Evolutionary conservation across 2,329 filamentous ascomycete species (phyloP), one percentile per base, ranked within the genome.

Genomic region (Beauveria caledonica): DNA sequence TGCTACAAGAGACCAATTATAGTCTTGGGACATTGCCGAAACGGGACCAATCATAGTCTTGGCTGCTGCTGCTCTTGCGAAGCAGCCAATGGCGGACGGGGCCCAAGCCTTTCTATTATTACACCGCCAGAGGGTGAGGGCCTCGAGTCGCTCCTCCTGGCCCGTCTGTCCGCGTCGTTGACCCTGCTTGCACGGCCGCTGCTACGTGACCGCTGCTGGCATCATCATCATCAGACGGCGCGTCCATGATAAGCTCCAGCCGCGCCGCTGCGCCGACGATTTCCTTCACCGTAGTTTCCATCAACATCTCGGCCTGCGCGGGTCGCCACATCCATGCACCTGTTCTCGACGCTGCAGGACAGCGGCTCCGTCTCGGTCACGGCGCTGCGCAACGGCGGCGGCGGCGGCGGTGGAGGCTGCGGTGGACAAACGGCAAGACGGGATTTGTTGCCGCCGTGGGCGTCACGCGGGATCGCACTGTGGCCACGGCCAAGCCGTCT

Each of bases 151-250:
- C 76, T 81, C 13, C 77, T 89, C 0, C 67, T 71, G 27, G 66
- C 70, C 3, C 76, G 82, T 39, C 72, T 87, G 9, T 86, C 86
- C 0, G 73, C 80, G 65, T 83, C 84, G 5, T 73, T 89, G 15
- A 78, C 83, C 6, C 71, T 89, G 5, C 75, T n/a, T n/a, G n/a
- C n/a, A n/a, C n/a, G n/a, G n/a, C n/a, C n/a, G n/a, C n/a, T n/a
- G n/a, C n/a, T n/a, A n/a, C n/a, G n/a, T n/a, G n/a, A n/a, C n/a
- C n/a, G n/a, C n/a, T n/a, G 17, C 70, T 76, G 49, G 71, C 8
- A 27, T 25, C 5, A 25, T 25, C 25, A 25, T 27, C 70, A 13
- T 71, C 70, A 0, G 62, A 69, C 9, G 36, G 46, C 15, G 49
- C 27, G 55, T 42, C 63, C 65, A 57, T 57, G 7, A 27, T 27